These are phyloP conservation scores for Phytophthora citricola DNA, from an alignment of 352 stramenopile genomes.

Conservation along the genomic window DNA sequence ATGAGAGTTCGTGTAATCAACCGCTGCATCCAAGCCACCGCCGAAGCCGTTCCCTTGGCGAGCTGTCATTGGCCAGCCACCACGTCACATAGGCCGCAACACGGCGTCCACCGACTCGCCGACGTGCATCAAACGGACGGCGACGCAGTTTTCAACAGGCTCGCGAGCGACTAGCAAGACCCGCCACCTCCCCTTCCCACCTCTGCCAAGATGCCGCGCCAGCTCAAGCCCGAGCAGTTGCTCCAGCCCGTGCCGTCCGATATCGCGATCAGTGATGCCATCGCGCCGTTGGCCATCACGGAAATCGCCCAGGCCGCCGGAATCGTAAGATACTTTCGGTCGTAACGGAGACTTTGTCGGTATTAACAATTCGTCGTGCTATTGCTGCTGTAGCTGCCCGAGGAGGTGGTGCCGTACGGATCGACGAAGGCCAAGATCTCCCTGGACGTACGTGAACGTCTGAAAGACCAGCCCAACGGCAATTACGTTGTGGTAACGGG, in stretches of 20 bases:
- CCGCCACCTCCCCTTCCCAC: neutral
- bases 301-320: constrained; percentile 67
- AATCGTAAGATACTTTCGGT: constrained; percentile 58
- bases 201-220: constrained; percentile 47
- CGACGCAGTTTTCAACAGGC: constrained; percentile 21
- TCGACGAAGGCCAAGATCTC: constrained; percentile 93
- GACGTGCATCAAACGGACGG: constrained; percentile 13
- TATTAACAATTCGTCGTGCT: constrained; percentile 20
- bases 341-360: constrained; percentile 15
- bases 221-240: constrained; percentile 64
- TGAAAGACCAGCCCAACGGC: constrained; percentile 88
- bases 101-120: constrained; percentile 18
- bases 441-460: constrained; percentile 88
- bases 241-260: constrained; percentile 78
- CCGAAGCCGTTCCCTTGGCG: constrained; percentile 19
- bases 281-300: constrained; percentile 69
- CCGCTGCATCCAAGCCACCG: constrained; percentile 27
- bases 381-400: constrained; percentile 46
- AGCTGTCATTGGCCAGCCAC: constrained; percentile 31
- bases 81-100: constrained; percentile 19
- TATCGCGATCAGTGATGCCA: constrained; percentile 85
- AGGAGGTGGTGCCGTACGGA: constrained; percentile 92
- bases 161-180: constrained; percentile 36
- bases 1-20: constrained; percentile 30
- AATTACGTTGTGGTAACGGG: constrained; percentile 98